Percentiles rank a stretch among this genome's conserved stretches.
These are phyloP conservation scores for Echinosophora koreensis DNA, from an alignment of 306 rosid species.

Conservation along the genomic window DNA sequence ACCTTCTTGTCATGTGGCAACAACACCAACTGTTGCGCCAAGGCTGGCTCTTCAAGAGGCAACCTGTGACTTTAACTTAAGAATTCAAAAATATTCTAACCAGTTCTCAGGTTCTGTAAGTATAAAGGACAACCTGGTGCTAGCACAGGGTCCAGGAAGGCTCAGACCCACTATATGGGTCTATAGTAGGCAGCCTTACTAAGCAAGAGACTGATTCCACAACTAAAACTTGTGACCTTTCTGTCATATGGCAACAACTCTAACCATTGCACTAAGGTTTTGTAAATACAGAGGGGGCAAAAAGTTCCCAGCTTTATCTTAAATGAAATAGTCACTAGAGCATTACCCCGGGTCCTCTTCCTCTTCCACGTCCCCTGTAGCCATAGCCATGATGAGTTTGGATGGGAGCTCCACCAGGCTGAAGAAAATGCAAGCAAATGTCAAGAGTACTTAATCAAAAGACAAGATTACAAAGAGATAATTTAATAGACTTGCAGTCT, in stretches of 20 bases:
- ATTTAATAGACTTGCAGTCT: neutral
- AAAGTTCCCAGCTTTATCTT: slow-evolving; percentile 16
- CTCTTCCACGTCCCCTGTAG: slow-evolving; percentile 84
- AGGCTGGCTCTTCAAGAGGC: no score
- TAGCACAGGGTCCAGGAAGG: no score
- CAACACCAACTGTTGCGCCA: no score
- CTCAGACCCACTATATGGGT: no score
- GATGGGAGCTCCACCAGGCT: slow-evolving; percentile 69
- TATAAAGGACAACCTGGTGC: no score
- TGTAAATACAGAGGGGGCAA: neutral
- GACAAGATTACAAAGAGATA: slow-evolving; percentile 4
- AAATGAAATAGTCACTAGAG: slow-evolving; percentile 31
- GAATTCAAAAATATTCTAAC: slow-evolving; percentile 17
- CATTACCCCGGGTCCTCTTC: slow-evolving; percentile 80
- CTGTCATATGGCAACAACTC: no score
- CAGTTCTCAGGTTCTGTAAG: neutral
- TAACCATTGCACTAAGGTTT: no score
- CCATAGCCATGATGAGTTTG: slow-evolving; percentile 61
- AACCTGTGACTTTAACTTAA: no score
- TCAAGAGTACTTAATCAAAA: slow-evolving; percentile 42
- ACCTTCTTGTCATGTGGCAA: no score
- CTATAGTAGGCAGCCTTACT: no score
- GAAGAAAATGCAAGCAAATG: slow-evolving; percentile 43
- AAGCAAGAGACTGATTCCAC: no score
- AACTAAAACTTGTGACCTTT: no score